Conservation (phyloP, 495 filamentous ascomycete species). For the Aspergillus diversus region DNA sequence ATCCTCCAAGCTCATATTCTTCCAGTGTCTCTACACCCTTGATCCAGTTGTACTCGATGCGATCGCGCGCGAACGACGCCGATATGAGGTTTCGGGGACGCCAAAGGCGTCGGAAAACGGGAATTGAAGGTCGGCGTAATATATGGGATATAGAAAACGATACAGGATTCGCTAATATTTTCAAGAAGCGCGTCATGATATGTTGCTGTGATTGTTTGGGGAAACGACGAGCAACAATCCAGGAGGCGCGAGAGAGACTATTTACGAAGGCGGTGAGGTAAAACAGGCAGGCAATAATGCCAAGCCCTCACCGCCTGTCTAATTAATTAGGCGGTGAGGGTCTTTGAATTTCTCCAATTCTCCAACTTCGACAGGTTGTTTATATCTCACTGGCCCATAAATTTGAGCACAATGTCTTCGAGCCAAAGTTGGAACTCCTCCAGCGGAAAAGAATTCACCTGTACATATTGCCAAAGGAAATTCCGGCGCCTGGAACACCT, state of each 20-base stretch:
- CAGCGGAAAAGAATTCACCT: not conserved
- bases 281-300: too few species aligned
- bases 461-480: not conserved
- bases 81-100: not conserved
- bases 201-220: not conserved
- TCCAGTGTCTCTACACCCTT: conserved; percentile 38
- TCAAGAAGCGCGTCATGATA: not conserved
- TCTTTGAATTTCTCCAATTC: not conserved
- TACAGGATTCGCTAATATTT: not conserved
- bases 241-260: too few species aligned
- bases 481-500: not conserved
- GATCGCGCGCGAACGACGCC: not conserved
- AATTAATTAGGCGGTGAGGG: too few species aligned
- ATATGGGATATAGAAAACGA: not conserved
- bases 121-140: not conserved
- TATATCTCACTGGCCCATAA: not conserved
- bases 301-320: too few species aligned
- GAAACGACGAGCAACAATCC: too few species aligned
- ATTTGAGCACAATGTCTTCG: not conserved
- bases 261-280: too few species aligned
- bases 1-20: conserved; percentile 39
- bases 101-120: not conserved
- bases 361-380: not conserved
- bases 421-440: not conserved
- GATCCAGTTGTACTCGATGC: conserved; percentile 33